These are phyloP conservation scores for Chlorella sp. DNA, from an alignment of 139 green algal genomes.

Conservation along the genomic window DNA sequence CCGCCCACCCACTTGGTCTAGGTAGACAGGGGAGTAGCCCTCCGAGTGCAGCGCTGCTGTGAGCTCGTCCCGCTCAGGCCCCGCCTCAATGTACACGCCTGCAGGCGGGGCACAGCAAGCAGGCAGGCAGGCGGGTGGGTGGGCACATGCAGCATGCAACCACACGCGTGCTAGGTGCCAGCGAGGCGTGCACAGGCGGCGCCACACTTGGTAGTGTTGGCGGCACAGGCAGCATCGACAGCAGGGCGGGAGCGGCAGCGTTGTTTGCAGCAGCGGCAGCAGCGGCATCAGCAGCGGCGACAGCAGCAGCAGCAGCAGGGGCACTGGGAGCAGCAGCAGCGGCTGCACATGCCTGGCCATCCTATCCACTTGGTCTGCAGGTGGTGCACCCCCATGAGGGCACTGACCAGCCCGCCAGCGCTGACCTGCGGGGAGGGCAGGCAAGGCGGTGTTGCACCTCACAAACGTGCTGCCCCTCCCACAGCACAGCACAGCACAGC, in stretches of 20 bases:
- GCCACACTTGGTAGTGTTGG: neutral
- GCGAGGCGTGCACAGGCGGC: neutral
- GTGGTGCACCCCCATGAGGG: constrained; percentile 92
- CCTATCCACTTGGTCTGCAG: constrained; percentile 94
- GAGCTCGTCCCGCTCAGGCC: constrained; percentile 76
- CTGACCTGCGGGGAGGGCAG: constrained; percentile 65
- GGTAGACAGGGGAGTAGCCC: constrained; percentile 91
- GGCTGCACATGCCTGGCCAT: constrained; percentile 82
- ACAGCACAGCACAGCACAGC: neutral
- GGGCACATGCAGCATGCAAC: too few species aligned
- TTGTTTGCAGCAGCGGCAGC: too few species aligned
- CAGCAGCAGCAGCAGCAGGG: neutral
- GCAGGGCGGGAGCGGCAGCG: too few species aligned
- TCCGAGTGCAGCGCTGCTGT: constrained; percentile 75
- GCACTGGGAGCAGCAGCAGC: too few species aligned
- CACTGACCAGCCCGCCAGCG: constrained; percentile 92
- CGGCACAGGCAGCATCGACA: neutral
- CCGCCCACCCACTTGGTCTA: constrained; percentile 61
- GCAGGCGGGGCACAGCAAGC: neutral
- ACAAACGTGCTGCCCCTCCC: neutral
- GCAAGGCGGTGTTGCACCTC: neutral
- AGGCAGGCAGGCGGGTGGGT: too few species aligned
- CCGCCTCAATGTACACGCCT: constrained; percentile 84
- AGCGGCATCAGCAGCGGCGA: too few species aligned
- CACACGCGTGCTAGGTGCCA: neutral